Conservation (phyloP, 305 asterid genomes). For the Fraxinus latifolia region DNA sequence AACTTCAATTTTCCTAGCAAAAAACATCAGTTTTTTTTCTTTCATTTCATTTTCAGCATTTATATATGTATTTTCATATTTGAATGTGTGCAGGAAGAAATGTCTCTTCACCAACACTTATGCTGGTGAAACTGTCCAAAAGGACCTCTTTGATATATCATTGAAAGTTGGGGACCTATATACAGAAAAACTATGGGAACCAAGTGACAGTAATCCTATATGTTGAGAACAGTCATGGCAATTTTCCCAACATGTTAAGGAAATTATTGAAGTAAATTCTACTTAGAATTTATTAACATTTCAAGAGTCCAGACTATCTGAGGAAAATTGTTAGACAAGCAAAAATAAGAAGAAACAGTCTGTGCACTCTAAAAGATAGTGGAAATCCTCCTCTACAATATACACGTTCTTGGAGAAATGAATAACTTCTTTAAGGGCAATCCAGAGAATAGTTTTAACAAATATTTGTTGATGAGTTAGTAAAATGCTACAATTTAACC, state of each 20-base stretch:
- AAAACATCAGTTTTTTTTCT: background rate
- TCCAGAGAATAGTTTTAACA: background rate
- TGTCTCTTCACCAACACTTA: background rate
- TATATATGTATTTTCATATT: background rate
- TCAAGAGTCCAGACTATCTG: background rate
- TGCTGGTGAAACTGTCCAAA: background rate
- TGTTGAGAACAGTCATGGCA: background rate
- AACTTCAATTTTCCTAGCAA: background rate
- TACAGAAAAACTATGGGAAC: background rate
- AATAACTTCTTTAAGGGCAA: constrained; percentile 8
- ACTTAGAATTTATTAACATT: background rate
- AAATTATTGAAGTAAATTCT: background rate
- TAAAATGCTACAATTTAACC: background rate
- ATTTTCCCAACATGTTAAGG: background rate
- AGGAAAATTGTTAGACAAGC: background rate
- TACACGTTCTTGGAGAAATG: constrained; percentile 1
- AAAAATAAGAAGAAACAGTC: background rate
- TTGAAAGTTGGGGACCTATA: background rate
- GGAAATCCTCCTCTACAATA: background rate
- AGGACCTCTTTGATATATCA: background rate
- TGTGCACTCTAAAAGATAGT: background rate
- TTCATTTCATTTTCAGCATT: background rate
- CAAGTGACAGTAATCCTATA: background rate
- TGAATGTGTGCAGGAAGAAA: background rate
- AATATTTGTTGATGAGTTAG: background rate